phyloP scores from a whole-genome alignment of 108 stramenopile species.

The Aureococcus anophagefferens region DNA sequence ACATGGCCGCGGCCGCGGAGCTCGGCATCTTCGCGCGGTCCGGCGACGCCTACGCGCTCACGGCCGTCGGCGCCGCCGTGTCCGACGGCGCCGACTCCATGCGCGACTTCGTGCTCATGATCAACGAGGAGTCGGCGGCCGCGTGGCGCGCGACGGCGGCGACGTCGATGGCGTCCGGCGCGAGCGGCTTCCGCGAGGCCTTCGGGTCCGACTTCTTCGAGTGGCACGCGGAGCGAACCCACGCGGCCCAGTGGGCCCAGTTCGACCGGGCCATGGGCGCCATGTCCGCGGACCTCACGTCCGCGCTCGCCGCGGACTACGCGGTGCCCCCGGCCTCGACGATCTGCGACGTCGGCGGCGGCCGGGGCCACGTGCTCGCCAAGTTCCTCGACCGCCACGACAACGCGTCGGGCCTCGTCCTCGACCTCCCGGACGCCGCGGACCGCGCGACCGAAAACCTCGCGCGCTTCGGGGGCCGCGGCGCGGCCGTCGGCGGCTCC shows the following conservation, averaged over 20 bases:
- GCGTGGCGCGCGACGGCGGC: background rate
- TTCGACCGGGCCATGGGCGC: background rate
- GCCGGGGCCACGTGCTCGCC: background rate
- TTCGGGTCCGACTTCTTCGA: background rate
- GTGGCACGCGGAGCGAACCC: background rate
- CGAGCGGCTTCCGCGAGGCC: background rate
- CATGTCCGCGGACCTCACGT: background rate
- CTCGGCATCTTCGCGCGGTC: too few relatives aligned
- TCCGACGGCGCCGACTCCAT: background rate
- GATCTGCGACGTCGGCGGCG: slow-evolving; percentile 3
- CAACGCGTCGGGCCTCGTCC: background rate
- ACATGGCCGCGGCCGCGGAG: background rate
- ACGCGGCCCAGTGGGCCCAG: background rate
- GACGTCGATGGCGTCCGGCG: background rate
- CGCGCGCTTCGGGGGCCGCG: background rate
- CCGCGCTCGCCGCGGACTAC: background rate
- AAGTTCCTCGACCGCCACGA: background rate
- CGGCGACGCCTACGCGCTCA: background rate
- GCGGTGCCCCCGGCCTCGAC: background rate
- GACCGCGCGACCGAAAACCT: background rate
- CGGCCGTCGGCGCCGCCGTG: background rate
- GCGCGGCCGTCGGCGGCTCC: background rate
- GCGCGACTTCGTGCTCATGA: background rate
- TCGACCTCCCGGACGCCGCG: slow-evolving; percentile 1
- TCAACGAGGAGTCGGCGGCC: background rate